A percentile compares a stretch with the other conserved stretches of the same genome.
phyloP scores from a whole-genome alignment of 345 rosid species.

The Lenwebbia sp. region DNA sequence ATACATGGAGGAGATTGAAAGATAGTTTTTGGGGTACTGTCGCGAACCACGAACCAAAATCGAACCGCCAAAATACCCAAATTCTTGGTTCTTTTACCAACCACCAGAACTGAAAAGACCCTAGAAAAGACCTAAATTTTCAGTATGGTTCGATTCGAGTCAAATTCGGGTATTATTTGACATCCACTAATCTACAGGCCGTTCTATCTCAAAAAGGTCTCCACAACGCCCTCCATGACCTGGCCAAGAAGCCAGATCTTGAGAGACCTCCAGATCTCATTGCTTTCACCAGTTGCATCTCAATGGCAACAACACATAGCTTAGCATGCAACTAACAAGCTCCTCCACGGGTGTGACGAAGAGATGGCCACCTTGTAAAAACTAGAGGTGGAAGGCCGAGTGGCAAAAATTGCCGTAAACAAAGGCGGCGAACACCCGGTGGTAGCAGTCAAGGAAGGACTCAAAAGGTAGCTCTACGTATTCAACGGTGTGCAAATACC shows the following conservation, averaged over 20 bases:
- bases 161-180: background rate
- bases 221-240: background rate
- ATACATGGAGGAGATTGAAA: background rate
- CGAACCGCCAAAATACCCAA: background rate
- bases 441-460: background rate
- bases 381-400: background rate
- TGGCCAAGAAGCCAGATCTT: background rate
- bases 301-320: background rate
- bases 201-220: background rate
- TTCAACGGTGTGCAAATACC: background rate
- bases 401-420: background rate
- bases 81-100: background rate
- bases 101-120: background rate
- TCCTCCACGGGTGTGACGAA: background rate
- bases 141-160: fast-evolving
- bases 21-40: background rate
- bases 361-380: background rate
- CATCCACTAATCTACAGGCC: background rate
- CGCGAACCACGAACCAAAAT: background rate
- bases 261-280: background rate
- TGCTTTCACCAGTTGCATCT: background rate
- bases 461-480: fast-evolving
- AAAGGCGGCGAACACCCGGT: background rate
- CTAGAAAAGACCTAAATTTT: background rate
- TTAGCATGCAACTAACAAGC: background rate